phyloP scores from a whole-genome alignment of 805 yeast genomes.

The Metschnikowia amazonensis region DNA sequence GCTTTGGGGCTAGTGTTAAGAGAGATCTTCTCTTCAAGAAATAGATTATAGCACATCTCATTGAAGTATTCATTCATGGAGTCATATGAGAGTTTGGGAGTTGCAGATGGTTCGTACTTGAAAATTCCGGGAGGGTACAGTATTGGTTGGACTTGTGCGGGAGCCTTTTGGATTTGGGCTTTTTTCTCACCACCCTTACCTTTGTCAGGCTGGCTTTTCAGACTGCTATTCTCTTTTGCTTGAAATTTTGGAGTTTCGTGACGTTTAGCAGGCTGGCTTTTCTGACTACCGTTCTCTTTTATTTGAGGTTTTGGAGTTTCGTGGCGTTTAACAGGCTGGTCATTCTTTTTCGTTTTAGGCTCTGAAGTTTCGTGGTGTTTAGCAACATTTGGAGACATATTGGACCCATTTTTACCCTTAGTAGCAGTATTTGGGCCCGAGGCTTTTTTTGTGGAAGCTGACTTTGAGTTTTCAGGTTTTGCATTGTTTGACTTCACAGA shows the following conservation, averaged over 20 bases:
- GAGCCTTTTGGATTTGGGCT: slow-evolving; percentile 3
- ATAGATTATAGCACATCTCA: slow-evolving; percentile 58
- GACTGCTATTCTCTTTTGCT: neutral
- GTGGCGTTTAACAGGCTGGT: neutral
- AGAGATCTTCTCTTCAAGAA: slow-evolving; percentile 53
- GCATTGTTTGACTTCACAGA: neutral
- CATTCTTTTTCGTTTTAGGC: neutral
- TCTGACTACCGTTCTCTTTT: neutral
- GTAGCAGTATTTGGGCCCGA: neutral
- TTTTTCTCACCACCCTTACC: too few relatives aligned
- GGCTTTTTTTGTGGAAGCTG: neutral
- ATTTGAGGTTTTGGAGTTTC: neutral
- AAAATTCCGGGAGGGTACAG: slow-evolving; percentile 27
- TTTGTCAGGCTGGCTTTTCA: too few relatives aligned
- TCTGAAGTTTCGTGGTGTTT: neutral
- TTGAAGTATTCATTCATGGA: slow-evolving; percentile 50
- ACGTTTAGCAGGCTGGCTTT: neutral
- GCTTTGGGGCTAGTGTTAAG: slow-evolving; percentile 38
- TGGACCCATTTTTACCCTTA: neutral
- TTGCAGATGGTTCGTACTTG: slow-evolving; percentile 30
- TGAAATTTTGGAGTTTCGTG: neutral
- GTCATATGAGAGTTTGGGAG: slow-evolving; percentile 46
- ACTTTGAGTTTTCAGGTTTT: neutral
- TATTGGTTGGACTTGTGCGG: neutral
- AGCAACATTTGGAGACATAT: neutral